These are phyloP conservation scores for Hirsutella rhossiliensis DNA, from an alignment of 2,329 filamentous ascomycete species.

Conservation along the genomic window DNA sequence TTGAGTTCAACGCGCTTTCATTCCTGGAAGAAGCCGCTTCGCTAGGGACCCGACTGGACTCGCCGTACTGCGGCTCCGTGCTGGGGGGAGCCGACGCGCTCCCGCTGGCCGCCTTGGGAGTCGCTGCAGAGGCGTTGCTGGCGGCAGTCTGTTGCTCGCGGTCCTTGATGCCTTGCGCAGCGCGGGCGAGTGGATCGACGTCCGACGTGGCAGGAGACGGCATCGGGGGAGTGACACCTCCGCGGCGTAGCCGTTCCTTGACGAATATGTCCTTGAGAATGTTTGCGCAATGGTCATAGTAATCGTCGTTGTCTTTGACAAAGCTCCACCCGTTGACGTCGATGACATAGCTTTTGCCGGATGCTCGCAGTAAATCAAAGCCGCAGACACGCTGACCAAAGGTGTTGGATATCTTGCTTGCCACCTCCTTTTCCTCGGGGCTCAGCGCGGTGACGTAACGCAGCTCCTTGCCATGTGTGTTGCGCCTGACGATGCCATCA, in stretches of 20 bases:
- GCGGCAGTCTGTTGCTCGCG: conserved; percentile 19
- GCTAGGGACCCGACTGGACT: conserved; percentile 11
- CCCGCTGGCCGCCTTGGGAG: conserved; percentile 16
- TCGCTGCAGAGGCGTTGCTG: conserved; percentile 5
- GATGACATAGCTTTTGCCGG: conserved; percentile 89
- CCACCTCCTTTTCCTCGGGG: conserved; percentile 72
- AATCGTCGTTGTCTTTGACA: conserved; percentile 97
- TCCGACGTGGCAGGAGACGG: conserved; percentile 36
- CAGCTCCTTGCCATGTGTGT: conserved; percentile 94
- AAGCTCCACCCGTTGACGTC: conserved; percentile 99
- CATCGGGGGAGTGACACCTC: conserved; percentile 44
- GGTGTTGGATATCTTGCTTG: conserved; percentile 76
- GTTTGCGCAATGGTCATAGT: conserved; percentile 82
- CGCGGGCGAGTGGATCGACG: conserved; percentile 25
- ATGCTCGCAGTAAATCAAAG: conserved; percentile 83
- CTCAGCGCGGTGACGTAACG: conserved; percentile 84
- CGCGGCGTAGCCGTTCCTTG: conserved; percentile 57
- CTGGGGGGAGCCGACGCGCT: conserved; percentile 4
- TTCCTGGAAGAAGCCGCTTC: conserved; percentile 19
- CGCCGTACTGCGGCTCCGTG: conserved; percentile 13
- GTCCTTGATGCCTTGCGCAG: conserved; percentile 23
- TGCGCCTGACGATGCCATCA: conserved; percentile 87
- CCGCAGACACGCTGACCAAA: conserved; percentile 95
- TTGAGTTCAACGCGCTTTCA: conserved; percentile 18
- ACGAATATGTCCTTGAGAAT: conserved; percentile 85